A percentile compares a stretch with the other conserved stretches of the same genome.
Evolutionary conservation across 345 rosid genomes (phyloP).

Genomic region (Murraya koenigii): DNA sequence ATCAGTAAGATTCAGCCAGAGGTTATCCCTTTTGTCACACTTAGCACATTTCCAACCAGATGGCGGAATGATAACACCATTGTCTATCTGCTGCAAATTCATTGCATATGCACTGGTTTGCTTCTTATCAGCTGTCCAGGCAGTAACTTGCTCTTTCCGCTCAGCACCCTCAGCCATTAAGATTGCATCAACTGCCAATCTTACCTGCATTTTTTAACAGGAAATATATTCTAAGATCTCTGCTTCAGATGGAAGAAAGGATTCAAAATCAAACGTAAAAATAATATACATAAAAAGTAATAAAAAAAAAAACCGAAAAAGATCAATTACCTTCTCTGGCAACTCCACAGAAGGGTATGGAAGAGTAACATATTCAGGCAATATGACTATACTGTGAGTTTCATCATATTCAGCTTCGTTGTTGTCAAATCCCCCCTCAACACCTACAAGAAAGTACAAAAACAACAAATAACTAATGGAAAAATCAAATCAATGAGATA

Average conservation of each 20-base stretch:
- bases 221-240: not conserved
- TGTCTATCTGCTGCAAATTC: slow-evolving; percentile 70
- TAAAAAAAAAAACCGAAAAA: not conserved
- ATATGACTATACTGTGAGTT: slow-evolving; percentile 57
- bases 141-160: slow-evolving; percentile 80
- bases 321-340: slow-evolving; percentile 84
- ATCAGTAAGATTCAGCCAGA: slow-evolving; percentile 96
- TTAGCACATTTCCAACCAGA: slow-evolving; percentile 90
- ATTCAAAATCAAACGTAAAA: not conserved
- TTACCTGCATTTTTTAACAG: slow-evolving; percentile 49
- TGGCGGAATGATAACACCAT: slow-evolving; percentile 77
- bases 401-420: slow-evolving; percentile 83
- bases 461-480: slow-evolving; percentile 10
- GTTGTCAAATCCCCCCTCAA: slow-evolving; percentile 95
- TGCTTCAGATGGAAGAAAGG: not conserved
- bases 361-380: slow-evolving; percentile 70
- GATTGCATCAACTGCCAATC: slow-evolving; percentile 87
- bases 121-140: slow-evolving; percentile 96
- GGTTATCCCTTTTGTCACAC: slow-evolving; percentile 90
- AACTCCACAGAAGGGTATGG: slow-evolving; percentile 90
- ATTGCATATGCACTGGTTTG: slow-evolving; percentile 69
- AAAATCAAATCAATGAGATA: not conserved
- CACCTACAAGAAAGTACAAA: slow-evolving; percentile 43
- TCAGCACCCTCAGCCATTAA: slow-evolving; percentile 84
- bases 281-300: not conserved